Evolutionary conservation across 176 grass and related monocot species (phyloP), one percentile per base, ranked within the genome.

Genomic region (Aegilops tauschii): DNA sequence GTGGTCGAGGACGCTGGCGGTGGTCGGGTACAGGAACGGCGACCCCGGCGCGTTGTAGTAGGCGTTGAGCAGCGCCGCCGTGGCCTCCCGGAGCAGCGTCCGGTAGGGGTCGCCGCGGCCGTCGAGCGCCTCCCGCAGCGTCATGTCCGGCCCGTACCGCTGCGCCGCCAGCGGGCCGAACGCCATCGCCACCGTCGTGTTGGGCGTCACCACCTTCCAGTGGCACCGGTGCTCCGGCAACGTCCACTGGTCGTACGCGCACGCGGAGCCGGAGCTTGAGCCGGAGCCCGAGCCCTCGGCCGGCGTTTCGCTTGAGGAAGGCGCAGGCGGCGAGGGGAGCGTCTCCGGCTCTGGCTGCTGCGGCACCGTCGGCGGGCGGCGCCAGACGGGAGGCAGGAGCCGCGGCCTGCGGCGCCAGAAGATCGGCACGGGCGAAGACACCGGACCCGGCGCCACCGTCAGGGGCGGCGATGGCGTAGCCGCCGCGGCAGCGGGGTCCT

Each of bases 31-130:
- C 1, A 88, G 31, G 88, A 94, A 89, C 3, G 44, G 66, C 0
- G 77, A 47, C 0, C 76, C 82, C 6, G 90, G 86, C 3, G 88
- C 61, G 84, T 89, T 93, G 82, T 95, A 86, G 89, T 93, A 95
- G 16, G 95, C 94, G 82, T 98, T 95, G 27, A 98, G 87, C 32
- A 98, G 89, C 61, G 91, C 88, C 20, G 95, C 84, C 6, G 93
- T 98, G 2, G 86, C 93, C 89, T 98, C 95, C 54, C 95, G 86
- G 42, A 98, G 93, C 82, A 98, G 89, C 18, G 95, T 95, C 2
- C 82, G 45, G 83, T 95, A 98, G 3, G 86, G 21, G 83, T 98
- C 93, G 3, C 91, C 91, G 36, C 87, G 86, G 8, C 95, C 91
- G 6, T 87, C 83, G 39, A 95, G 89, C 0, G 86, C 89, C 10